phyloP scores from a whole-genome alignment of 2,329 filamentous ascomycete species.

The Pezicula rhizophila region DNA sequence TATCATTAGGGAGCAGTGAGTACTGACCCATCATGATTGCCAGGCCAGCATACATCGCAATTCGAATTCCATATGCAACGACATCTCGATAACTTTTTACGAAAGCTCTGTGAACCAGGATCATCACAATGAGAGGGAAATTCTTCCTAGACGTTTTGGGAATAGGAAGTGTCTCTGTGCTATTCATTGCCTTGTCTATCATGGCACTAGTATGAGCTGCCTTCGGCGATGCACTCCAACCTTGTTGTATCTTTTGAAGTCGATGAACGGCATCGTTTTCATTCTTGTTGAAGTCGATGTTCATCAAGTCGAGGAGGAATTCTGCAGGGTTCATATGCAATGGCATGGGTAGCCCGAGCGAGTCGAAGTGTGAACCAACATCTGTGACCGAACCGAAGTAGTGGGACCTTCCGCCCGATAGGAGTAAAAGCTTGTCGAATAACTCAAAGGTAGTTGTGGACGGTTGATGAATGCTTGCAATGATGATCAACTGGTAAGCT shows the following conservation, averaged over 20 bases:
- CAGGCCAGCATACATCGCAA: constrained; percentile 75
- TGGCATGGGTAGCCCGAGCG: constrained; percentile 57
- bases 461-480: constrained; percentile 81
- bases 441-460: constrained; percentile 73
- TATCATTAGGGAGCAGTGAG: neutral
- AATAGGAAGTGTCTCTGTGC: constrained; percentile 8
- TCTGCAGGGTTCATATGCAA: constrained; percentile 73
- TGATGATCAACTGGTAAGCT: constrained; percentile 57
- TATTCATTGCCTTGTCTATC: constrained; percentile 14
- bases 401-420: constrained; percentile 64
- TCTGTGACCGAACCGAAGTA: constrained; percentile 62
- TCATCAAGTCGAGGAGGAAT: constrained; percentile 72
- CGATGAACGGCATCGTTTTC: constrained; percentile 39
- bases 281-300: constrained; percentile 63
- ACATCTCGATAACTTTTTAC: constrained; percentile 82
- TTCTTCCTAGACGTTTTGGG: constrained; percentile 24
- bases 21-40: constrained; percentile 75
- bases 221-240: constrained; percentile 47
- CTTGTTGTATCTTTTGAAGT: constrained; percentile 45
- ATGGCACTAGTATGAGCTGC: constrained; percentile 27
- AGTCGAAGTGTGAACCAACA: constrained; percentile 57
- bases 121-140: constrained; percentile 42
- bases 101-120: constrained; percentile 70
- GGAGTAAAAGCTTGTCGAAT: constrained; percentile 72
- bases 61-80: constrained; percentile 74